Evolutionary conservation across 2,329 filamentous ascomycete species (phyloP), one percentile per base, ranked within the genome.

Genomic region (Geosmithia morbida): DNA sequence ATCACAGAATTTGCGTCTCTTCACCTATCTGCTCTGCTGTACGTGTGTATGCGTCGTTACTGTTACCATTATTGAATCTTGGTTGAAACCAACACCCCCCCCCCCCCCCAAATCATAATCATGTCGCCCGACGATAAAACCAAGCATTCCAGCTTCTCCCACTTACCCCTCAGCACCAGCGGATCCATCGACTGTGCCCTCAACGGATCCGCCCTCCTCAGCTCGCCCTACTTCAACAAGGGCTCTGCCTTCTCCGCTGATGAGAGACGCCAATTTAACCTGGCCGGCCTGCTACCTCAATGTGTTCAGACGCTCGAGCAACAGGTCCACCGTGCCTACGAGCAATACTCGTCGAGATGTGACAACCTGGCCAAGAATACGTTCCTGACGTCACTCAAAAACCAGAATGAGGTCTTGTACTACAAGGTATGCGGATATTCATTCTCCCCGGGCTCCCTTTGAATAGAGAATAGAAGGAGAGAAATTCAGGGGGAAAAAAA

Each of bases 321-420:
- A 56, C 88, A 94, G 59, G 77, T 78, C 45, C 66, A 77, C 48
- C 76, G 88, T 20, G 87, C 88, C 1, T 94, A 94, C 60, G 66
- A 87, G 54, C 88, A 95, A 59, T 94, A 89, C 63, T 67, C 65
- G 18, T 75, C 70, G 2, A 71, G 75, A 2, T 59, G 64, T 0
- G 75, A 82, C 59, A 75, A 83, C 52, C 64, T 94, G 39, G 81
- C 82, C 40, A 94, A 92, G 67, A 94, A 94, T 56, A 89, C 86
- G 0, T 94, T 94, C 59, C 74, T 94, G 70, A 85, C 84, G 0
- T 87, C 83, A 45, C 70, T 94, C 67, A 88, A 87, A 57, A 80
- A 87, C 55, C 88, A 94, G 62, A 94, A 92, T 62, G 76, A 85
- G 51, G 85, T 94, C 1, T 64, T 94, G 1, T 94, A 86, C 60